phyloP scores from a whole-genome alignment of 306 rosid species.

The Purshia tridentata region DNA sequence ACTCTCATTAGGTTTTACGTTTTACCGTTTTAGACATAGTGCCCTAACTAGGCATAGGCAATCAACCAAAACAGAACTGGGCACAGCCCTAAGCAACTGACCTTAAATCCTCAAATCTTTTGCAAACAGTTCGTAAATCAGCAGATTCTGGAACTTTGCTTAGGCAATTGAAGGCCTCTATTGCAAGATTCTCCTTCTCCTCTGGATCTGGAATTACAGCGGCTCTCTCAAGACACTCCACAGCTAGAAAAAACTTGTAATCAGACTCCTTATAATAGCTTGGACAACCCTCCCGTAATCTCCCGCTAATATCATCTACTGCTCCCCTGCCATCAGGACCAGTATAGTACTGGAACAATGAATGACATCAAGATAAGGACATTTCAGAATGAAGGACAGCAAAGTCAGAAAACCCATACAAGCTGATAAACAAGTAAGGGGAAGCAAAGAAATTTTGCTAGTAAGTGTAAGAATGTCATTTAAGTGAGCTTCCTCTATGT shows the following conservation, averaged over 20 bases:
- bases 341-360: slow-evolving; percentile 70
- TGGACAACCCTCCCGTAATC: slow-evolving; percentile 94
- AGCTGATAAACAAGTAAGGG: background rate
- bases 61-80: slow-evolving; percentile 10
- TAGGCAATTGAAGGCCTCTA: slow-evolving; percentile 78
- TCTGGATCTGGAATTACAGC: slow-evolving; percentile 62
- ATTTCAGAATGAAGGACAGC: slow-evolving; percentile 23
- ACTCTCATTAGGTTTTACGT: background rate
- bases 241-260: slow-evolving; percentile 91
- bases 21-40: slow-evolving; percentile 33
- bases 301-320: slow-evolving; percentile 90
- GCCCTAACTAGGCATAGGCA: slow-evolving; percentile 10
- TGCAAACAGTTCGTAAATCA: slow-evolving; percentile 85
- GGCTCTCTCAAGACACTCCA: slow-evolving; percentile 95
- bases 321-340: slow-evolving; percentile 99
- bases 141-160: slow-evolving; percentile 97
- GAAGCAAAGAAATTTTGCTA: slow-evolving; percentile 10
- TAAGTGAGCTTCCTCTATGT: slow-evolving; percentile 25
- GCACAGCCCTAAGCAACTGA: slow-evolving; percentile 27
- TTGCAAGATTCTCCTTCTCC: slow-evolving; percentile 83
- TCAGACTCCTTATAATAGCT: slow-evolving; percentile 98
- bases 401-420: slow-evolving; percentile 10
- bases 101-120: slow-evolving; percentile 97
- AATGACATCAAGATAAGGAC: slow-evolving; percentile 25
- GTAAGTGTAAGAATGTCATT: slow-evolving; percentile 8